phyloP scores from a whole-genome alignment of 2,329 filamentous ascomycete genomes.

The Ascochyta viciae-villosae region DNA sequence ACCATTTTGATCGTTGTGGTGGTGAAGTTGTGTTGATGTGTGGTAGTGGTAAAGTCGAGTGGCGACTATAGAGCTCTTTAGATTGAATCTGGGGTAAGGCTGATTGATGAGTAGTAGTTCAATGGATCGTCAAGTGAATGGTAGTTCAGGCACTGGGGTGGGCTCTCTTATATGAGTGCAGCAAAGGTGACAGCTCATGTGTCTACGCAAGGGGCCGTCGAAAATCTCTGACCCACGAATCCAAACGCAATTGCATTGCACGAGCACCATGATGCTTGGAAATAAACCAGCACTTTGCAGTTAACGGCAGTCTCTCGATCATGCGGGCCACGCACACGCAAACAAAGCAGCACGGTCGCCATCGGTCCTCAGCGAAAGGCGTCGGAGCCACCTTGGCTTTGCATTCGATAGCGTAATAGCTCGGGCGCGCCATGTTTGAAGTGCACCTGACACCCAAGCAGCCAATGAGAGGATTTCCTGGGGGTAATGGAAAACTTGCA shows the following conservation, averaged over 20 bases:
- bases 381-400: constrained; percentile 28
- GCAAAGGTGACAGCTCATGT: constrained; percentile 15
- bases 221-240: constrained; percentile 39
- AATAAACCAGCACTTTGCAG: constrained; percentile 48
- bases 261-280: constrained; percentile 29
- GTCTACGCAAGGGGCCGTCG: constrained; percentile 22
- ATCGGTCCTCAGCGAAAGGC: constrained; percentile 22
- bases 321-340: constrained; percentile 38
- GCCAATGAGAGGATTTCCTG: constrained; percentile 31
- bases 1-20: constrained; percentile 38
- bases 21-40: constrained; percentile 20
- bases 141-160: background rate
- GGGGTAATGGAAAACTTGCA: constrained; percentile 36
- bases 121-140: constrained; percentile 19
- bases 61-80: constrained; percentile 16
- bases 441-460: constrained; percentile 32
- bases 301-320: constrained; percentile 51
- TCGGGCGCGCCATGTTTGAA: constrained; percentile 23
- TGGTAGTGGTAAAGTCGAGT: constrained; percentile 15
- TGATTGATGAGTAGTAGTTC: constrained; percentile 14
- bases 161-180: constrained; percentile 12
- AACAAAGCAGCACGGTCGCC: constrained; percentile 27
- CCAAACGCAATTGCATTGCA: constrained; percentile 35
- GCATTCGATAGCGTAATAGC: constrained; percentile 43
- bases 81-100: constrained; percentile 20